phyloP scores from a whole-genome alignment of 768 basidiomycete genomes.

The Hericium alpestre region DNA sequence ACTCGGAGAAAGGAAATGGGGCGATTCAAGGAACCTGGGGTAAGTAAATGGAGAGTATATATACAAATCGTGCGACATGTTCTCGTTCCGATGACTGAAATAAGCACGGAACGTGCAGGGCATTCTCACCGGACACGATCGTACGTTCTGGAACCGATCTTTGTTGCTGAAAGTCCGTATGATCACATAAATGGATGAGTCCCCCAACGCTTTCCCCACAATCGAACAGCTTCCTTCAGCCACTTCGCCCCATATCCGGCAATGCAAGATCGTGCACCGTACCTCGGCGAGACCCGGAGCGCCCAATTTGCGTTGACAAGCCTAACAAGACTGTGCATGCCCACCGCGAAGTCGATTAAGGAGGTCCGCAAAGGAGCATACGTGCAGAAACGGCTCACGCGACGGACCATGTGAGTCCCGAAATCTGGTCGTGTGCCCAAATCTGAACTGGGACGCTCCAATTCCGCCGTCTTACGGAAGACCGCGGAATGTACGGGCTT shows the following conservation, averaged over 20 bases:
- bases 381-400: not conserved
- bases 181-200: not conserved
- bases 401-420: not conserved
- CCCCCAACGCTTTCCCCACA: not conserved
- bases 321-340: not conserved
- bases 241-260: not conserved
- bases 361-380: not conserved
- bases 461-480: not conserved
- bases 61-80: not conserved
- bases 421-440: not conserved
- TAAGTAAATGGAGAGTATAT: not conserved
- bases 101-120: too few species aligned
- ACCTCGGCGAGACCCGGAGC: not conserved
- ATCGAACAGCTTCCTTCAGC: not conserved
- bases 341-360: not conserved
- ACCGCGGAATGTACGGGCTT: not conserved
- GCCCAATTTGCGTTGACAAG: not conserved
- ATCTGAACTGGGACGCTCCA: not conserved
- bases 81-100: too few species aligned
- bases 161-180: not conserved
- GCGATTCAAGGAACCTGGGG: not conserved
- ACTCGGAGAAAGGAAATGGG: not conserved
- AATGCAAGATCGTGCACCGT: not conserved
- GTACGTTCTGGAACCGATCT: not conserved
- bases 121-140: not conserved